phyloP scores from a whole-genome alignment of 176 grass and related monocot genomes.

The Juncus effusus region DNA sequence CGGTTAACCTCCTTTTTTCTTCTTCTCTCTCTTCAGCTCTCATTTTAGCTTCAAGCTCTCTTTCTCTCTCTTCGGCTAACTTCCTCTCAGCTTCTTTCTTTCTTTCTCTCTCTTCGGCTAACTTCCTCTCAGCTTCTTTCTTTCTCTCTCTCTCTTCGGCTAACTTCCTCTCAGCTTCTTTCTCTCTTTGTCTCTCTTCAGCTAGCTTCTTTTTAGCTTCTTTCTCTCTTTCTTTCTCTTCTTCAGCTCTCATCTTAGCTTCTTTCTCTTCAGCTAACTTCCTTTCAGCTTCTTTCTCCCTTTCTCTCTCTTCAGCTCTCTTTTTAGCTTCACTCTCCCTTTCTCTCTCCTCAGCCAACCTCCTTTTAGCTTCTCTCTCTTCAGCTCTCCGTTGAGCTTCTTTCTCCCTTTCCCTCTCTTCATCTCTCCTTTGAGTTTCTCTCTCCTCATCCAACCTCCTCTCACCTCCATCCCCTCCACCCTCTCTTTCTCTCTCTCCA shows the following conservation, averaged over 20 bases:
- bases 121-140: conserved; percentile 17
- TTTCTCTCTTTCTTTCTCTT: too few species aligned
- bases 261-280: not conserved
- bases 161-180: not conserved
- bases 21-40: not conserved
- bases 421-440: not conserved
- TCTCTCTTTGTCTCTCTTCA: not conserved
- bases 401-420: not conserved
- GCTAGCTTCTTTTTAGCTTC: too few species aligned
- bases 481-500: not conserved
- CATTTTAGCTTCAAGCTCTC: not conserved
- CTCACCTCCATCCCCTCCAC: too few species aligned
- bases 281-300: not conserved
- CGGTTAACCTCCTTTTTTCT: not conserved
- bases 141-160: too few species aligned
- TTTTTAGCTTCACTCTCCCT: not conserved
- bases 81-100: not conserved
- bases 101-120: not conserved
- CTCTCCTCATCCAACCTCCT: not conserved
- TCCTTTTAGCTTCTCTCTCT: not conserved
- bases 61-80: not conserved
- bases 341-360: not conserved
- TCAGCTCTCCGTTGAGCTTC: not conserved
- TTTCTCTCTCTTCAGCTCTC: too few species aligned
- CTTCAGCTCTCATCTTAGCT: not conserved